Conservation (phyloP, 495 filamentous ascomycete genomes). For the Xylaria castorea region DNA sequence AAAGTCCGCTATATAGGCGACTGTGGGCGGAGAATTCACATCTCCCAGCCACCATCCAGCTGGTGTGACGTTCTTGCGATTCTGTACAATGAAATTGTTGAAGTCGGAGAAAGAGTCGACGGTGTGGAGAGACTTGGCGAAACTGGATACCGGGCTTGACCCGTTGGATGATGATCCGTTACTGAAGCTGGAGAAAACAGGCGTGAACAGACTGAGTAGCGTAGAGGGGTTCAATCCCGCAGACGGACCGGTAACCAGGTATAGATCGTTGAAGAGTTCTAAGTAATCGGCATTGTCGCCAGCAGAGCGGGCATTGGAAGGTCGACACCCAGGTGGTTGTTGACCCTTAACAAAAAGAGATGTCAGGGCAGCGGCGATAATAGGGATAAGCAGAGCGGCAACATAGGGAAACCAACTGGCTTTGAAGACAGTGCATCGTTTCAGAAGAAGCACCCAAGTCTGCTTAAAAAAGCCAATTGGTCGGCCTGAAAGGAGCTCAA, state of each 20-base stretch:
- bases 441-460: slow-evolving; percentile 74
- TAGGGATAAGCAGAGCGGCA: slow-evolving; percentile 74
- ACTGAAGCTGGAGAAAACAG: slow-evolving; percentile 38
- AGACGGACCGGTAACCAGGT: slow-evolving; percentile 68
- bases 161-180: slow-evolving; percentile 27
- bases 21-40: slow-evolving; percentile 57
- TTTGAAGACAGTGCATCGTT: slow-evolving; percentile 76
- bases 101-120: slow-evolving; percentile 73
- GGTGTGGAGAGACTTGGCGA: slow-evolving; percentile 56
- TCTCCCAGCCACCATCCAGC: slow-evolving; percentile 78
- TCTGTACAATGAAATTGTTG: slow-evolving; percentile 63
- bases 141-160: slow-evolving; percentile 18
- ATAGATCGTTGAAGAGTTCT: slow-evolving; percentile 47
- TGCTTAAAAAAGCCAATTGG: slow-evolving; percentile 69
- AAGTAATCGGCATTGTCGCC: slow-evolving; percentile 26
- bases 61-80: slow-evolving; percentile 71
- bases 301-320: slow-evolving; percentile 39
- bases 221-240: slow-evolving; percentile 51
- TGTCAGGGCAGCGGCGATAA: slow-evolving; percentile 76
- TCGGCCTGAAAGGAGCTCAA: slow-evolving; percentile 71
- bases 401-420: slow-evolving; percentile 76
- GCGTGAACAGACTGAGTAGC: slow-evolving; percentile 54
- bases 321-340: slow-evolving; percentile 62
- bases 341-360: slow-evolving; percentile 72
- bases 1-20: slow-evolving; percentile 60